phyloP scores from a whole-genome alignment of 139 green algal genomes.

The Diplosphaera chodatii region DNA sequence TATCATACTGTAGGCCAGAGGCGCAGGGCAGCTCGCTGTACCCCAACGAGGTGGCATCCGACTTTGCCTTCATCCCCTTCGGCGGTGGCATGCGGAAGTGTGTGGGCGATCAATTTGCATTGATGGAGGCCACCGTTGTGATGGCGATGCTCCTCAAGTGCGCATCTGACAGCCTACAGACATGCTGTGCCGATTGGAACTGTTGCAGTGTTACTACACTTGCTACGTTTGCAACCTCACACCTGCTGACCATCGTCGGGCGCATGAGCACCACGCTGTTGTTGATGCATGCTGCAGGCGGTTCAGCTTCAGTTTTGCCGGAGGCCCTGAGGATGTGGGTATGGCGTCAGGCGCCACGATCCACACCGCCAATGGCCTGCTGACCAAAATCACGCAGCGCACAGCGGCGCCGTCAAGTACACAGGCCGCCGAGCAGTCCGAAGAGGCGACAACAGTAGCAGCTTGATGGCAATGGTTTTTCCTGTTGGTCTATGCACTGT shows the following conservation, averaged over 20 bases:
- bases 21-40: conserved; percentile 63
- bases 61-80: conserved; percentile 98
- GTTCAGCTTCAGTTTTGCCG: conserved; percentile 31
- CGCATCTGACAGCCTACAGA: conserved; percentile 60
- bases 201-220: not conserved
- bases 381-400: conserved; percentile 30
- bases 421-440: too few relatives aligned
- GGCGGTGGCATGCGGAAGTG: conserved; percentile 93
- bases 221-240: not conserved
- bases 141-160: conserved; percentile 81
- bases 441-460: too few relatives aligned
- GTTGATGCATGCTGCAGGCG: conserved; percentile 4
- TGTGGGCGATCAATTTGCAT: conserved; percentile 97
- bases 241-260: not conserved
- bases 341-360: conserved; percentile 96
- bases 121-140: conserved; percentile 77
- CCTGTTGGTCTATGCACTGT: too few relatives aligned
- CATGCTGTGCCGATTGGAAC: not conserved
- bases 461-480: too few relatives aligned
- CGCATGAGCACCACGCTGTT: not conserved
- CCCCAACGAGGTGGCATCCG: conserved; percentile 89
- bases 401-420: too few relatives aligned
- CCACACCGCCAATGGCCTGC: conserved; percentile 90
- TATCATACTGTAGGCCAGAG: conserved; percentile 40
- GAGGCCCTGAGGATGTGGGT: conserved; percentile 46